Evolutionary conservation across 768 basidiomycete genomes (phyloP), one percentile per base, ranked within the genome.

Genomic region (Trametes villosa): DNA sequence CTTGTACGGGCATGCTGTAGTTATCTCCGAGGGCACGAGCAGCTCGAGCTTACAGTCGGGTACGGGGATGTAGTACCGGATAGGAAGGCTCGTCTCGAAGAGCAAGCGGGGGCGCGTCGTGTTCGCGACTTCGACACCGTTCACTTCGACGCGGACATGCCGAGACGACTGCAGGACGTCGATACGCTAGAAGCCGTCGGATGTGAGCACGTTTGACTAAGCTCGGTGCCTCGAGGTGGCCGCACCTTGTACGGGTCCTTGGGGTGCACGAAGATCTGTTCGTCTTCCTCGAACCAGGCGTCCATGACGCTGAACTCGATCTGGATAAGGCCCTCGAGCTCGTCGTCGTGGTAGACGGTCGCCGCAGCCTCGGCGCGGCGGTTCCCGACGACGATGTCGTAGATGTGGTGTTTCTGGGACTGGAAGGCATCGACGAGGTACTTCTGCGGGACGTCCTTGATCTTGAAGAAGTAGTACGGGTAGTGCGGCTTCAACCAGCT

Each of bases 231-330:
- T n/a, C 9, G 3, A 11, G 44, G 24, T 4, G 9, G 4, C 20
- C 27, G 20, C 11, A 86, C 87, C 78, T 89, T 88, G 72, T 86
- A 89, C 1, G 86, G 86, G 68, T 89, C 86, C 65, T 84, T 87
- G 9, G 85, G 83, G 60, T 89, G 87, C 2, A 78, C 74, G 57
- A 77, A 83, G 31, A 88, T 79, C 56, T 82, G 70, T 48, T 89
- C 86, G 49, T 87, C 86, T 67, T 88, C 86, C 73, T 88, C 86
- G 52, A 87, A 86, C 87, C 87, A 88, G 3, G 79, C 79, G 62
- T 86, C 86, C 66, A 81, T 79, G 18, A 78, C 78, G 15, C 72
- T 70, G 53, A 85, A 86, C 13, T 69, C 68, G 59, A 89, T 68
- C 47, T 78, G 82, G 36, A 83, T 72, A 29, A 87, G 74, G 7